phyloP scores from a whole-genome alignment of 129 eudicot genomes.

The Gnaphalium uliginosum region DNA sequence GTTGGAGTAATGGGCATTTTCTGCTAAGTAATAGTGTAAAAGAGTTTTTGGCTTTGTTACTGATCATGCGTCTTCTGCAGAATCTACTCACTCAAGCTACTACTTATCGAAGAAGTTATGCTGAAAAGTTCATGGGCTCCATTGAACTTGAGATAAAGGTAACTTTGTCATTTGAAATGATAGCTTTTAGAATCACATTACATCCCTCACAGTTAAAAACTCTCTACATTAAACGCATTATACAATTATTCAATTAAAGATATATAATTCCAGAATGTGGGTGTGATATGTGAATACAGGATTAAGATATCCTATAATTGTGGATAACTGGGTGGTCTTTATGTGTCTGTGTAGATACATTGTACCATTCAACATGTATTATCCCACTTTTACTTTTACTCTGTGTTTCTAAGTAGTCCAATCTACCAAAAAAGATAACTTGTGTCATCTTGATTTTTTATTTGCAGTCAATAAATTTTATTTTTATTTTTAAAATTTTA shows the following conservation, averaged over 20 bases:
- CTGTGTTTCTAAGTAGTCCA: not conserved
- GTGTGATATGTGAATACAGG: not conserved
- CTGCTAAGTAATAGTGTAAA: conserved; percentile 21
- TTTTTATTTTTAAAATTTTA: too few relatives aligned
- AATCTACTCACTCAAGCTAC: conserved; percentile 70
- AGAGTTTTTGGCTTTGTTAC: not conserved
- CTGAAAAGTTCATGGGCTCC: conserved; percentile 56
- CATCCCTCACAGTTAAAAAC: not conserved
- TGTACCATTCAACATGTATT: not conserved
- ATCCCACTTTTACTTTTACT: not conserved
- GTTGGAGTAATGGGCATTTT: conserved; percentile 10
- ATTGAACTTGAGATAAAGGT: conserved; percentile 88
- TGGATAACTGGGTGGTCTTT: too few relatives aligned
- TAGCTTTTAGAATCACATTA: not conserved
- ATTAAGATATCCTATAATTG: not conserved
- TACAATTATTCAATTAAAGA: too few relatives aligned
- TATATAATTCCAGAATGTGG: not conserved
- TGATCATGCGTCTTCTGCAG: conserved; percentile 36
- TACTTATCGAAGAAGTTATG: conserved; percentile 56
- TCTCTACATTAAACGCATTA: not conserved
- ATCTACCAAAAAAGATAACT: not conserved
- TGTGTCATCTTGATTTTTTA: not conserved
- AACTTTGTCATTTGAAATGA: not conserved
- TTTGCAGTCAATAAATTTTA: not conserved
- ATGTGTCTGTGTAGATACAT: too few relatives aligned